Conservation (phyloP, 2,329 filamentous ascomycete genomes). For the Lomentospora prolificans region DNA sequence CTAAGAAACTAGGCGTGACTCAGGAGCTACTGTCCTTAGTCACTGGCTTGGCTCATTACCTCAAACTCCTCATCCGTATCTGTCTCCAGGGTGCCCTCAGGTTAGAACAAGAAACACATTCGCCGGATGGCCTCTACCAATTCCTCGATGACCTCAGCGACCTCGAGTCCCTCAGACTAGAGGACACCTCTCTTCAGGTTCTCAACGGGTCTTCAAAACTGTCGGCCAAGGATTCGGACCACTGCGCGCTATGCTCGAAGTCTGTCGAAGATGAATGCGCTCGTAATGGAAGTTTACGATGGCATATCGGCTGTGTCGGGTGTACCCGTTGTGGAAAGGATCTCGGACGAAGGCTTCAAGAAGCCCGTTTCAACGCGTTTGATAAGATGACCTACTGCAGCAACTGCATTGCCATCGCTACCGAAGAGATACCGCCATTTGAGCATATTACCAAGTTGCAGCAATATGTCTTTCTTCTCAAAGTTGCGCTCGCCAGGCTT, state of each 20-base stretch:
- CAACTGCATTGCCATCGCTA: slow-evolving; percentile 49
- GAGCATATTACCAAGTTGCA: slow-evolving; percentile 74
- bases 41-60: slow-evolving; percentile 90
- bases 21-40: slow-evolving; percentile 97
- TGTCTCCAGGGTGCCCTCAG: slow-evolving; percentile 89
- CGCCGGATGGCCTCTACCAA: slow-evolving; percentile 63
- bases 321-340: slow-evolving; percentile 60
- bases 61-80: slow-evolving; percentile 94
- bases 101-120: slow-evolving; percentile 73
- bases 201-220: slow-evolving; percentile 56
- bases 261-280: slow-evolving; percentile 94
- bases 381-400: slow-evolving; percentile 64
- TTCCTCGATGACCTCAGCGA: slow-evolving; percentile 79
- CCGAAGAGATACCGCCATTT: slow-evolving; percentile 47
- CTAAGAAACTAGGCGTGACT: slow-evolving; percentile 85
- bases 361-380: slow-evolving; percentile 60
- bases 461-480: slow-evolving; percentile 87
- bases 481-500: slow-evolving; percentile 82
- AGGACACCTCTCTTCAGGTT: slow-evolving; percentile 59
- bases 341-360: slow-evolving; percentile 55
- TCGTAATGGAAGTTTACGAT: slow-evolving; percentile 62
- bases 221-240: slow-evolving; percentile 70
- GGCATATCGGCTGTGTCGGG: slow-evolving; percentile 74
- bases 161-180: slow-evolving; percentile 66
- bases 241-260: slow-evolving; percentile 70